Evolutionary conservation across 768 basidiomycete species (phyloP).

Genomic region (Lyophyllum shimeji): DNA sequence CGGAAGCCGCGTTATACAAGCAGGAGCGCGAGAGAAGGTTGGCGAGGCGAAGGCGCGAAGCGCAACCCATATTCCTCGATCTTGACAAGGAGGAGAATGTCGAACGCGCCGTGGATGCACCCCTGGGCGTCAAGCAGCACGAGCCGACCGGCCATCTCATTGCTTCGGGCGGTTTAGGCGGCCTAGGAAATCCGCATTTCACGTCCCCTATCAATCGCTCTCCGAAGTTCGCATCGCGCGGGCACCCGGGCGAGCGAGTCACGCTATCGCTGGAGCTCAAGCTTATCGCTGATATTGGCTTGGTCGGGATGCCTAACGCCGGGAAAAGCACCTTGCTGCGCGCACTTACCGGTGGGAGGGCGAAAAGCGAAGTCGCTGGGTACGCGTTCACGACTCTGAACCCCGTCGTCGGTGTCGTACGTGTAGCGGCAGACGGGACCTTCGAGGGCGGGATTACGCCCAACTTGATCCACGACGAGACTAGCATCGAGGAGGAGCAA

Average conservation of each 20-base stretch:
- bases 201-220: constrained; percentile 65
- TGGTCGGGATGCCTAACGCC: constrained; percentile 96
- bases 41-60: constrained; percentile 40
- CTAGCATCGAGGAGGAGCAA: constrained; percentile 49
- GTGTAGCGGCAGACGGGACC: constrained; percentile 76
- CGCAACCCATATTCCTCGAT: constrained; percentile 56
- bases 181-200: constrained; percentile 90
- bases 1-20: constrained; percentile 57
- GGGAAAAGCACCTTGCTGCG: constrained; percentile 91
- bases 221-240: constrained; percentile 85
- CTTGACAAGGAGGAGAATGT: constrained; percentile 52
- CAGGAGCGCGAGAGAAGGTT: constrained; percentile 62
- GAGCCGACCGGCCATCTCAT: constrained; percentile 63
- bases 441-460: constrained; percentile 61
- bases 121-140: constrained; percentile 57
- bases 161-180: constrained; percentile 76
- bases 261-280: constrained; percentile 92
- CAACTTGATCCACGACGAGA: constrained; percentile 64
- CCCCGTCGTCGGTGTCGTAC: constrained; percentile 89
- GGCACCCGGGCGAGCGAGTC: constrained; percentile 71
- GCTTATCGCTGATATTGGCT: constrained; percentile 89
- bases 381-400: constrained; percentile 97
- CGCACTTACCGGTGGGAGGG: constrained; percentile 83
- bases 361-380: constrained; percentile 80
- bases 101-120: constrained; percentile 51